Conservation (phyloP, 108 stramenopile species). For the Pseudonitzschia pungens region DNA sequence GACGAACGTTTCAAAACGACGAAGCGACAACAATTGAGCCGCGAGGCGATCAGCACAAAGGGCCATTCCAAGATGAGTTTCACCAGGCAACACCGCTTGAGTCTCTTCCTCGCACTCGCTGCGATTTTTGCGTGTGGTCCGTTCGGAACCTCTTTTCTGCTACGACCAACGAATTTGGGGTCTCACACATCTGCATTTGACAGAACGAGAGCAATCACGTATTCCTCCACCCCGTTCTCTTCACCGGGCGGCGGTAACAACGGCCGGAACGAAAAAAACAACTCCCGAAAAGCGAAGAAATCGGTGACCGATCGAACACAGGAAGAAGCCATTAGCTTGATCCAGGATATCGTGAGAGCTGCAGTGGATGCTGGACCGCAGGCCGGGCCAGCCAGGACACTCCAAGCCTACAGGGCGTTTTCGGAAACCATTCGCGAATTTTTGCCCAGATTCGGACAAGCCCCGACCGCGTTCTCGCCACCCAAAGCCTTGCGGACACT, state of each 20-base stretch:
- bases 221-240: not conserved
- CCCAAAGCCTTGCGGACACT: constrained; percentile 76
- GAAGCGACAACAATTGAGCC: no score
- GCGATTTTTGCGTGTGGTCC: not conserved
- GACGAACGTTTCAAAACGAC: no score
- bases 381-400: constrained; percentile 74
- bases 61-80: not conserved
- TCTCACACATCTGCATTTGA: not conserved
- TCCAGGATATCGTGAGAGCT: constrained; percentile 72
- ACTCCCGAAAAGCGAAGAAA: constrained; percentile 42
- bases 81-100: not conserved
- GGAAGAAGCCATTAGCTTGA: constrained; percentile 61
- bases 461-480: constrained; percentile 50
- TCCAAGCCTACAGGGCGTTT: constrained; percentile 79
- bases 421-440: constrained; percentile 74
- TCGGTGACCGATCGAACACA: constrained; percentile 69
- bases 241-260: not conserved
- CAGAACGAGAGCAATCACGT: not conserved
- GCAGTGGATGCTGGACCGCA: constrained; percentile 76
- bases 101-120: not conserved
- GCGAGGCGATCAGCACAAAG: no score
- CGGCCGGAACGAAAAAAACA: not conserved
- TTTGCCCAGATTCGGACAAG: constrained; percentile 39
- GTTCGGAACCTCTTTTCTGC: not conserved
- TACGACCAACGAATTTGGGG: not conserved